Percentiles rank a stretch among this genome's conserved stretches.
Evolutionary conservation across 495 filamentous ascomycete species (phyloP).

Genomic region (Xylaria bambusicola): DNA sequence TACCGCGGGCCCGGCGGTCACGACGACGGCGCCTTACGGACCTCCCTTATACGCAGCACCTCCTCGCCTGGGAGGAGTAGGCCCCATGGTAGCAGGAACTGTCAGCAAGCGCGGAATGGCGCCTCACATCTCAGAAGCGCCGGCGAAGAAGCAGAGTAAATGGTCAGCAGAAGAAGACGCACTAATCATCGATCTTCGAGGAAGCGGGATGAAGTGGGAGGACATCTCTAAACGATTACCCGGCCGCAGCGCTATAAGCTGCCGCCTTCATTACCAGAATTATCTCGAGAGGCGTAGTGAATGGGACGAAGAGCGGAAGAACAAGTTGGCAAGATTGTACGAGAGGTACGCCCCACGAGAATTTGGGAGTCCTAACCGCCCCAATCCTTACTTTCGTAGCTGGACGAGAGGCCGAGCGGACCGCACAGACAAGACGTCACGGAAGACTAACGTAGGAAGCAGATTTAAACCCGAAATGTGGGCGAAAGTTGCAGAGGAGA

Average conservation of each 20-base stretch:
- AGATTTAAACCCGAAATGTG: constrained; percentile 99
- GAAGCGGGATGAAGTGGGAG: constrained; percentile 95
- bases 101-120: constrained; percentile 48
- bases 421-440: not conserved
- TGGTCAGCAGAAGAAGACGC: constrained; percentile 93
- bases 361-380: not conserved
- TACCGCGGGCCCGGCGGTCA: constrained; percentile 36
- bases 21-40: constrained; percentile 22
- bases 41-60: constrained; percentile 25
- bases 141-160: constrained; percentile 93
- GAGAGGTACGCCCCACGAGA: constrained; percentile 69
- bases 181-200: constrained; percentile 83
- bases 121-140: constrained; percentile 66
- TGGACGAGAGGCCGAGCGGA: not conserved
- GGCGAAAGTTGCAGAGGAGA: constrained; percentile 88
- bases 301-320: constrained; percentile 97
- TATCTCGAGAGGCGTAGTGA: constrained; percentile 87
- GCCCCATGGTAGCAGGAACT: constrained; percentile 17
- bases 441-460: constrained; percentile 18
- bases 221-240: constrained; percentile 90
- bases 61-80: constrained; percentile 23
- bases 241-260: constrained; percentile 89
- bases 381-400: not conserved
- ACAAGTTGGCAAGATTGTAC: constrained; percentile 91
- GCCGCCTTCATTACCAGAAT: constrained; percentile 94